phyloP scores from a whole-genome alignment of 768 basidiomycete genomes.

The Galerina marginata region DNA sequence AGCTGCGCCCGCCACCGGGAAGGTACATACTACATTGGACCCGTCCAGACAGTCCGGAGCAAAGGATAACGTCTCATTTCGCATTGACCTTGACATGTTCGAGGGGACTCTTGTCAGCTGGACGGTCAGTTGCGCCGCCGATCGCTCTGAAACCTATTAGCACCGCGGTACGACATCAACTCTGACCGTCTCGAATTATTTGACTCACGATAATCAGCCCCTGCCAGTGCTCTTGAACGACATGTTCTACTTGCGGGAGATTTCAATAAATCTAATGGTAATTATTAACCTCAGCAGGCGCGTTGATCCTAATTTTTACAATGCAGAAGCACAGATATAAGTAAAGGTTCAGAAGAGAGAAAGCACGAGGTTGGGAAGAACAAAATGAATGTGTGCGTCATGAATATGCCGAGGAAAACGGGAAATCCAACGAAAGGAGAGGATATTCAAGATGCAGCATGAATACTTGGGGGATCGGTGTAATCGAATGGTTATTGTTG shows the following conservation, averaged over 20 bases:
- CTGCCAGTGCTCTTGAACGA: no score
- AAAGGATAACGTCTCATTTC: no score
- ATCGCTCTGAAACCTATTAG: no score
- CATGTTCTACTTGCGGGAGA: not conserved
- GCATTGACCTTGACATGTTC: no score
- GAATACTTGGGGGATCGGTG: not conserved
- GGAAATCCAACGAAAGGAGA: constrained; percentile 2
- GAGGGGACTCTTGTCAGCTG: no score
- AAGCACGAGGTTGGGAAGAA: not conserved
- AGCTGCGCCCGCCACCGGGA: no score
- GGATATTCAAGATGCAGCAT: constrained; percentile 3
- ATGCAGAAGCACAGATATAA: constrained; percentile 10
- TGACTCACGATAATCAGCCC: no score
- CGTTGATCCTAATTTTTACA: constrained; percentile 12
- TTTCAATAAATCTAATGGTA: not conserved
- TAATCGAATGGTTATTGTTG: not conserved
- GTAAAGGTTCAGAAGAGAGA: not conserved
- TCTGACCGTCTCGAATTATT: no score
- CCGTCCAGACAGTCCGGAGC: no score
- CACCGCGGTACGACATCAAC: no score
- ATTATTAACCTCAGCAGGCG: constrained; percentile 11
- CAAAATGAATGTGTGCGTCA: constrained; percentile 4
- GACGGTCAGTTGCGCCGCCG: no score
- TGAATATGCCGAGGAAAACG: not conserved
- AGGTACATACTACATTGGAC: no score